phyloP scores from a whole-genome alignment of 2,329 filamentous ascomycete species.

The Neonectria hederae region DNA sequence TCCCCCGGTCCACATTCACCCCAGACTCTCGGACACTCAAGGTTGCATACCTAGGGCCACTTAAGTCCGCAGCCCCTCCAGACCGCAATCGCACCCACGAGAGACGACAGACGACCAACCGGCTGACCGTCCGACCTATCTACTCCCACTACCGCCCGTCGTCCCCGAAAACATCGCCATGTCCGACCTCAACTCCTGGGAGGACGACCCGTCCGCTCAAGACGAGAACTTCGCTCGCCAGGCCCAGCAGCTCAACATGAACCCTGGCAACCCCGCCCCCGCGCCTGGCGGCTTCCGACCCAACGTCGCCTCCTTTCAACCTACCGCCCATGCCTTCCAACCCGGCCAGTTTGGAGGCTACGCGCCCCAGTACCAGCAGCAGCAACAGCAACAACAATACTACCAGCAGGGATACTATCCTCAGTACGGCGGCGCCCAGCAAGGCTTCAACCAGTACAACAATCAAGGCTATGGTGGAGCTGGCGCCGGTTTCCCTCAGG shows the following conservation, averaged over 20 bases:
- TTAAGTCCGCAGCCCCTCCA: slow-evolving; percentile 29
- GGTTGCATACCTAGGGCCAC: slow-evolving; percentile 27
- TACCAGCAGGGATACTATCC: slow-evolving; percentile 66
- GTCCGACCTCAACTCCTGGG: slow-evolving; percentile 95
- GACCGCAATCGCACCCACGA: slow-evolving; percentile 34
- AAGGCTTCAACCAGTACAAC: slow-evolving; percentile 62
- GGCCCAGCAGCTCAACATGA: slow-evolving; percentile 79
- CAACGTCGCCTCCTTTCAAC: slow-evolving; percentile 73
- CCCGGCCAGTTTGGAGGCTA: slow-evolving; percentile 75
- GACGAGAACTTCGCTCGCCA: slow-evolving; percentile 82
- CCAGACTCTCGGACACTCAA: slow-evolving; percentile 11
- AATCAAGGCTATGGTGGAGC: slow-evolving; percentile 62
- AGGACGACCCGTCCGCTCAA: slow-evolving; percentile 83
- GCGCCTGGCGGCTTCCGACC: slow-evolving; percentile 60
- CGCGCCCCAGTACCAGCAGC: slow-evolving; percentile 61
- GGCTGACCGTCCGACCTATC: slow-evolving; percentile 29
- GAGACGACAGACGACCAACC: slow-evolving; percentile 25
- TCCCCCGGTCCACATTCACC: slow-evolving; percentile 13
- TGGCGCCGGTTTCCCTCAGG: slow-evolving; percentile 57
- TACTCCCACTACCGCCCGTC: slow-evolving; percentile 17
- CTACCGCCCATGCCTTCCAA: slow-evolving; percentile 74
- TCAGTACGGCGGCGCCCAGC: slow-evolving; percentile 60
- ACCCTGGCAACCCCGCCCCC: slow-evolving; percentile 58
- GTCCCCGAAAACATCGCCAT: slow-evolving; percentile 59
- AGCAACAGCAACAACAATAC: slow-evolving; percentile 58